Percentiles rank a stretch among this genome's conserved stretches.
Evolutionary conservation across 2,329 filamentous ascomycete genomes (phyloP).

Genomic region (Lecanicillium sp.): DNA sequence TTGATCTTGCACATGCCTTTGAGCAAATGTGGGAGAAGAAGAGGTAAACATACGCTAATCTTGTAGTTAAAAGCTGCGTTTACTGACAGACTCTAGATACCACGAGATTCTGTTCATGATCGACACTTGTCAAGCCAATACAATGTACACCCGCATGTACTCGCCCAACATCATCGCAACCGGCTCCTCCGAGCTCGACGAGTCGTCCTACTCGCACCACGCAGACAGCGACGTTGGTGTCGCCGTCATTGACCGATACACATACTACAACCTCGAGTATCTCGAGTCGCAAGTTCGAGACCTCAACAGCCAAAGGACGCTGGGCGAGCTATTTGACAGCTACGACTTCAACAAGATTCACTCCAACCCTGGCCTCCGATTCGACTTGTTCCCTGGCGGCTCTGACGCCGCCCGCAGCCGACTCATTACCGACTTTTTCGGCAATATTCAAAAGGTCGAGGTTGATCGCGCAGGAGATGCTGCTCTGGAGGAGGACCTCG

Average conservation of each 20-base stretch:
- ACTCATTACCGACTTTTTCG: conserved; percentile 93
- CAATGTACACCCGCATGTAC: conserved; percentile 98
- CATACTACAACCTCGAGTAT: conserved; percentile 97
- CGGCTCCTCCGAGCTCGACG: conserved; percentile 89
- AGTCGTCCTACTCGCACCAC: conserved; percentile 95
- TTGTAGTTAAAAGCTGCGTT: neutral
- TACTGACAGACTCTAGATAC: conserved; percentile 46
- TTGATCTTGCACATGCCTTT: conserved; percentile 93
- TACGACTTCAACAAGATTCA: conserved; percentile 95
- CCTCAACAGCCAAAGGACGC: conserved; percentile 75
- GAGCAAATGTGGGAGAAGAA: conserved; percentile 99
- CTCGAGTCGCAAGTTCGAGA: conserved; percentile 84
- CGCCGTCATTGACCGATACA: conserved; percentile 96
- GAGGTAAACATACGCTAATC: conserved; percentile 42
- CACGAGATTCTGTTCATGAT: conserved; percentile 99
- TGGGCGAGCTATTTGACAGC: conserved; percentile 92
- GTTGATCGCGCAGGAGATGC: conserved; percentile 57
- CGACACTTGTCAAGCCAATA: conserved; percentile 98
- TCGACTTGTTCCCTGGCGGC: conserved; percentile 88
- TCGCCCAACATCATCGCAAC: conserved; percentile 97
- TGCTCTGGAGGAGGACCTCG: conserved; percentile 63
- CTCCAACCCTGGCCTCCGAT: conserved; percentile 81
- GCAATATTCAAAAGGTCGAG: conserved; percentile 95
- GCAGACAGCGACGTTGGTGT: conserved; percentile 97
- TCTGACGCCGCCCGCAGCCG: conserved; percentile 68